Evolutionary conservation across 768 basidiomycete species (phyloP).

Genomic region (Paxillus rubicundulus): DNA sequence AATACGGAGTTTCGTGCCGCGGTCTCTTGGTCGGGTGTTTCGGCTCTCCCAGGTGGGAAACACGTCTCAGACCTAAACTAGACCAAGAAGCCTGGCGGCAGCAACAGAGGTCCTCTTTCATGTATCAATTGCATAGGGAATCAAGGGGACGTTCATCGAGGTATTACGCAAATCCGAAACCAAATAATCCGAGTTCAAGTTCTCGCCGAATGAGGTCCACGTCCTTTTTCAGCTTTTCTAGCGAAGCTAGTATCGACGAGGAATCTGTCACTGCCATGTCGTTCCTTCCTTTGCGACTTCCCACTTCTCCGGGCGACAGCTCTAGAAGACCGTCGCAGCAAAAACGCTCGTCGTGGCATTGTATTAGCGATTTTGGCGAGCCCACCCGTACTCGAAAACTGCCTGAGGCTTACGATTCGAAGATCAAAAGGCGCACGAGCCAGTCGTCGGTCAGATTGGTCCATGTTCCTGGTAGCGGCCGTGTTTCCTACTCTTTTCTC

Average conservation of each 20-base stretch:
- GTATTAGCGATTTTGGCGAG: conserved; percentile 10
- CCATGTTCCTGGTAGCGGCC: conserved; percentile 10
- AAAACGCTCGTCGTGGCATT: neutral
- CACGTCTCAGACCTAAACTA: conserved; percentile 14
- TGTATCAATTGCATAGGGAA: conserved; percentile 6
- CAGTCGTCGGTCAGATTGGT: conserved; percentile 28
- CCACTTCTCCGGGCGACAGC: neutral
- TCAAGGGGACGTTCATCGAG: conserved; percentile 10
- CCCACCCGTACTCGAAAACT: neutral
- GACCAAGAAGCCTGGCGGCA: conserved; percentile 6
- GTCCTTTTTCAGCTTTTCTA: conserved; percentile 4
- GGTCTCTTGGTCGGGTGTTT: conserved; percentile 28
- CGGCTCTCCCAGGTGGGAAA: conserved; percentile 34
- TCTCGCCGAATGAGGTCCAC: conserved; percentile 11
- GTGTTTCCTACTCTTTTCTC: conserved; percentile 23
- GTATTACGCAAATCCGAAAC: neutral
- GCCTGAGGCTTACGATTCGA: neutral
- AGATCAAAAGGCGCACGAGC: conserved; percentile 9
- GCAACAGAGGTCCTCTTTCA: conserved; percentile 3
- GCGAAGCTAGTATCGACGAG: conserved; percentile 3
- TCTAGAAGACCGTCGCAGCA: conserved; percentile 1
- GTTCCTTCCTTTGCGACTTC: neutral
- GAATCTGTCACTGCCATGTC: neutral
- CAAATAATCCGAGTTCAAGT: conserved; percentile 1
- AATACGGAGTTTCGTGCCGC: conserved; percentile 2